Conservation (phyloP, 345 rosid species). For the Citrus reticulata region DNA sequence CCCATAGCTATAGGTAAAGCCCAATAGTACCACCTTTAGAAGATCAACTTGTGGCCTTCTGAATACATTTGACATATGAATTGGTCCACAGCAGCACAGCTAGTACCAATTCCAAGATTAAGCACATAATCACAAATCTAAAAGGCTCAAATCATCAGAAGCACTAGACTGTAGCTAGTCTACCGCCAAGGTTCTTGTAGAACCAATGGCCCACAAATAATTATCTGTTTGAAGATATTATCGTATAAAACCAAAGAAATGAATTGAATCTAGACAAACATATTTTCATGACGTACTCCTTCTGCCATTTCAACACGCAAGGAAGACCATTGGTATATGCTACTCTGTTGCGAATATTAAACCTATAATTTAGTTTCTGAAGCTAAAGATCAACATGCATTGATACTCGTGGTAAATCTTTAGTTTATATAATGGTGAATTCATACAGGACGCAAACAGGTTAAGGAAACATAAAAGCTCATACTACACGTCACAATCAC, state of each 20-base stretch:
- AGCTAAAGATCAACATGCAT: neutral
- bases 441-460: neutral
- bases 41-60: no score
- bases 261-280: neutral
- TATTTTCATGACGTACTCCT: neutral
- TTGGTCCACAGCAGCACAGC: no score
- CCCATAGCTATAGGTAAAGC: no score
- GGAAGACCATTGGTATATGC: neutral
- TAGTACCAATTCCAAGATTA: no score
- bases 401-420: neutral
- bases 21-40: no score
- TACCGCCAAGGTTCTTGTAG: neutral
- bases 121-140: no score
- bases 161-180: neutral
- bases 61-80: no score
- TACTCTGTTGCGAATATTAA: neutral
- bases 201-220: no score
- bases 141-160: no score
- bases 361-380: neutral
- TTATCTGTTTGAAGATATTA: no score
- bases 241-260: neutral
- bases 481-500: neutral
- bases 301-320: neutral
- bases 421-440: neutral
- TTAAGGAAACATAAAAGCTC: neutral